A percentile compares a stretch with the other conserved stretches of the same genome.
Conservation (phyloP, 352 stramenopile genomes). For the Thalassiosira oceanica region DNA sequence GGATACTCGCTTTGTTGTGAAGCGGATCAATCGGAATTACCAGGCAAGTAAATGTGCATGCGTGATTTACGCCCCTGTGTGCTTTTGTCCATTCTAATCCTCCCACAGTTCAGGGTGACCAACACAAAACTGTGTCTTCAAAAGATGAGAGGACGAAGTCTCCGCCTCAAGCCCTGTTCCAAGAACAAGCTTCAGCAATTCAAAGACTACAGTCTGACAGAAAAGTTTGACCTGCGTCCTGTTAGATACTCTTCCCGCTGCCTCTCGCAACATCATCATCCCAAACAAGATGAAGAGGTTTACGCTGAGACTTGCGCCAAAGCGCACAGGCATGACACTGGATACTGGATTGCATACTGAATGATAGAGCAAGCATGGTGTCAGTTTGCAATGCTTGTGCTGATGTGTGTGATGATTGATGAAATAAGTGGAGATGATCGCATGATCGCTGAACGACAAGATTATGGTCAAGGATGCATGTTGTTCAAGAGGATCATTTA, state of each 20-base stretch:
- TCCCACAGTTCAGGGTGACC: slow-evolving; percentile 28
- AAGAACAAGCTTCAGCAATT: slow-evolving; percentile 17
- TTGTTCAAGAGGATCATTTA: too few relatives aligned
- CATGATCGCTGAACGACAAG: too few relatives aligned
- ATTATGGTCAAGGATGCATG: too few relatives aligned
- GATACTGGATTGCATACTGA: slow-evolving; percentile 30
- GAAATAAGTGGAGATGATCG: too few relatives aligned
- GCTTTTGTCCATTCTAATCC: too few relatives aligned
- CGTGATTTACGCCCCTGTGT: too few relatives aligned
- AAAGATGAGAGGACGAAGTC: slow-evolving; percentile 12
- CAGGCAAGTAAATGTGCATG: too few relatives aligned
- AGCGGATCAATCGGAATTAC: slow-evolving; percentile 19
- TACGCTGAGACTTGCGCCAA: slow-evolving; percentile 28
- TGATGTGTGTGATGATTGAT: too few relatives aligned
- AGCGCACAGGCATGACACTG: slow-evolving; percentile 16
- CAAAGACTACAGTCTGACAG: slow-evolving; percentile 1
- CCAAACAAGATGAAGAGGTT: slow-evolving; percentile 27
- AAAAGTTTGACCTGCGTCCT: slow-evolving; percentile 33
- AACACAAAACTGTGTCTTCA: slow-evolving; percentile 41
- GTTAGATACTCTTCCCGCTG: slow-evolving; percentile 10
- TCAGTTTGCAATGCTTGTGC: too few relatives aligned
- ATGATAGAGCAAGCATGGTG: too few relatives aligned
- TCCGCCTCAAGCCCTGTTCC: slow-evolving; percentile 28
- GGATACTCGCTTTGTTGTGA: slow-evolving; percentile 31
- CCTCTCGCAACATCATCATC: slow-evolving; percentile 41